Percentiles rank a stretch among this genome's conserved stretches.
Conservation (phyloP, 352 stramenopile species). For the Phytophthora aleatoria region DNA sequence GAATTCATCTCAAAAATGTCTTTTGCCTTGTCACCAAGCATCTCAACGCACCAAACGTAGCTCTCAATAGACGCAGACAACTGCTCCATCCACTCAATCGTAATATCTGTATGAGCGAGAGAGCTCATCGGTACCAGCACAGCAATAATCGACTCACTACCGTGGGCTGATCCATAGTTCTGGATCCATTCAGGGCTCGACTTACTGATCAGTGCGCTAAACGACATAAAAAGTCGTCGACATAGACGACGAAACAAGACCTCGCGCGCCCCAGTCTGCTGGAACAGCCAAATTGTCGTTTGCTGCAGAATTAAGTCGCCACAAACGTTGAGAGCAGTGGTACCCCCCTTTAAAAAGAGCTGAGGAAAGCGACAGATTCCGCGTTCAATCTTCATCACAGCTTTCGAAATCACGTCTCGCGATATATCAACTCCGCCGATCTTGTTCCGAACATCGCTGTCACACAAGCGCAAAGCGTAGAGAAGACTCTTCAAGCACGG, state of each 20-base stretch:
- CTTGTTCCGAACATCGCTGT: slow-evolving; percentile 39
- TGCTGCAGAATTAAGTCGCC: slow-evolving; percentile 19
- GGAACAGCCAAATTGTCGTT: slow-evolving; percentile 49
- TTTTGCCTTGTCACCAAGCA: slow-evolving; percentile 45
- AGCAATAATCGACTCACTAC: slow-evolving; percentile 24
- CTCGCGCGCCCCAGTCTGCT: slow-evolving; percentile 41
- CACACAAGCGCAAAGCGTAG: slow-evolving; percentile 62
- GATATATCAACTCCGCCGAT: slow-evolving; percentile 45
- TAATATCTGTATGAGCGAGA: slow-evolving; percentile 38
- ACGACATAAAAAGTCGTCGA: slow-evolving; percentile 52
- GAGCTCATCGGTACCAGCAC: slow-evolving; percentile 55
- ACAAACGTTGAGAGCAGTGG: slow-evolving; percentile 1
- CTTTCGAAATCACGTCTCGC: slow-evolving; percentile 66
- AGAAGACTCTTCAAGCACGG: slow-evolving; percentile 75
- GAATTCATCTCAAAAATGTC: slow-evolving; percentile 19
- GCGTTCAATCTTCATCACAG: slow-evolving; percentile 63
- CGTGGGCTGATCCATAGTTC: slow-evolving; percentile 33
- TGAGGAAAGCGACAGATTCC: slow-evolving; percentile 54
- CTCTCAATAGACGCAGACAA: slow-evolving; percentile 62
- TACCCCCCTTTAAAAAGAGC: slow-evolving; percentile 42
- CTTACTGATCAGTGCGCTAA: slow-evolving; percentile 45
- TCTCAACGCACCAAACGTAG: slow-evolving; percentile 55
- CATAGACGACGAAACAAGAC: slow-evolving; percentile 46
- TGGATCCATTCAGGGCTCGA: slow-evolving; percentile 59
- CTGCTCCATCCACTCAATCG: slow-evolving; percentile 66